Evolutionary conservation across 1,139 yeast species (phyloP), one percentile per base, ranked within the genome.

Genomic region (Yamadazyma kanchanaburiensis): DNA sequence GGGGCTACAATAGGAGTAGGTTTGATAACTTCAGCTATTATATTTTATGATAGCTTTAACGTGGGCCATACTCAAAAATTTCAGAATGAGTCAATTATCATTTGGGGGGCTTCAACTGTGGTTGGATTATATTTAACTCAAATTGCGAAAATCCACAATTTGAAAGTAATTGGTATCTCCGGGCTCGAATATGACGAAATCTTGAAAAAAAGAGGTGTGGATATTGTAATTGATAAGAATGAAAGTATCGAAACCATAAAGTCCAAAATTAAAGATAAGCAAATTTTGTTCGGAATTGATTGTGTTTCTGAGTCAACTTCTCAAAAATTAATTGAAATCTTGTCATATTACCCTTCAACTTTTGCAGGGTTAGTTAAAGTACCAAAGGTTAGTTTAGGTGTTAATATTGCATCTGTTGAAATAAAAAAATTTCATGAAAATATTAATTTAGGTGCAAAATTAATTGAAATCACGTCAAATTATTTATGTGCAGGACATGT

Each of bases 31-130:
- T 70, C 74, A 3, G 68, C 69, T 3, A 39, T 51, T 3, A 49
- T 63, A 23, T 58, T 66, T 4, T 41, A 63, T 31, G 56, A 64
- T 16, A 59, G 64, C 26, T 49, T 64, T 29, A 40, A 33, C 3
- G 37, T 53, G 22, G 43, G 40, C n/a, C 34, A 46, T 12, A 21
- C 18, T 5, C 33, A 37, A 5, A 24, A 31, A 4, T 26, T 26
- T 8, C 18, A 25, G 12, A 33, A 42, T 3, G 46, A 50, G 9
- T 48, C 58, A 13, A 33, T 67, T 2, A 32, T 67, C 8, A 53
- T 70, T 13, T 70, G 75, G 74, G 76, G 76, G 27, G 76, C 72
- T 3, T 58, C 72, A 9, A 64, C 73, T 14, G 66, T 65, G 15
- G 71, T 66, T 20, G 75, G 75, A 1, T 45, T 65, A 6, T 64